Conservation (phyloP, 768 basidiomycete species). For the Boletus speciosus region DNA sequence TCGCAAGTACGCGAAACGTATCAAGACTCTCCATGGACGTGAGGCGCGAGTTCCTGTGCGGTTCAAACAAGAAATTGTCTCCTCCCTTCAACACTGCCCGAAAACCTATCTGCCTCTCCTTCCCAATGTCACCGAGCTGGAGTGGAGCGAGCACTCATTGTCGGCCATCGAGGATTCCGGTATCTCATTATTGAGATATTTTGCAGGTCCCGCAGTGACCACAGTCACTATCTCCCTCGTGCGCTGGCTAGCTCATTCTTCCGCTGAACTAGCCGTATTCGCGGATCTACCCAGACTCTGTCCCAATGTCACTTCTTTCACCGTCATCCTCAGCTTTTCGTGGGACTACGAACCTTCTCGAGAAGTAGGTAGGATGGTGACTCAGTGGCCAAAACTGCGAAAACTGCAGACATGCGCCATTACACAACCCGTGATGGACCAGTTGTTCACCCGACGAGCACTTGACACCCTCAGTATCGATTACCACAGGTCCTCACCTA, state of each 20-base stretch:
- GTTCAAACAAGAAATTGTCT: constrained; percentile 1
- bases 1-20: constrained; percentile 21
- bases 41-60: neutral
- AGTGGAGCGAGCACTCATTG: constrained; percentile 13
- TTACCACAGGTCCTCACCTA: neutral
- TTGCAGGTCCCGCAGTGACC: constrained; percentile 12
- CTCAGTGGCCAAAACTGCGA: constrained; percentile 11
- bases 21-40: constrained; percentile 10
- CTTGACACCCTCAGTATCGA: constrained; percentile 16
- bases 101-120: constrained; percentile 17
- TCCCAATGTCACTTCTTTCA: constrained; percentile 21
- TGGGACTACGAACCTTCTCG: constrained; percentile 7
- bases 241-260: constrained; percentile 10
- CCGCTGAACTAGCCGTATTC: constrained; percentile 11
- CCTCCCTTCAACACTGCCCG: constrained; percentile 10
- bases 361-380: constrained; percentile 16
- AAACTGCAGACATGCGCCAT: constrained; percentile 12
- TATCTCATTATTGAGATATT: constrained; percentile 14
- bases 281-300: constrained; percentile 15
- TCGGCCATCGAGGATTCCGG: constrained; percentile 1
- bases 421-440: constrained; percentile 12
- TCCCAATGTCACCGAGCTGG: constrained; percentile 16
- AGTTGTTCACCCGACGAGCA: neutral
- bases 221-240: constrained; percentile 9
- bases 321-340: constrained; percentile 1